Base-by-base conservation (phyloP, 495 filamentous ascomycete species). In the Evernia prunastri region DNA sequence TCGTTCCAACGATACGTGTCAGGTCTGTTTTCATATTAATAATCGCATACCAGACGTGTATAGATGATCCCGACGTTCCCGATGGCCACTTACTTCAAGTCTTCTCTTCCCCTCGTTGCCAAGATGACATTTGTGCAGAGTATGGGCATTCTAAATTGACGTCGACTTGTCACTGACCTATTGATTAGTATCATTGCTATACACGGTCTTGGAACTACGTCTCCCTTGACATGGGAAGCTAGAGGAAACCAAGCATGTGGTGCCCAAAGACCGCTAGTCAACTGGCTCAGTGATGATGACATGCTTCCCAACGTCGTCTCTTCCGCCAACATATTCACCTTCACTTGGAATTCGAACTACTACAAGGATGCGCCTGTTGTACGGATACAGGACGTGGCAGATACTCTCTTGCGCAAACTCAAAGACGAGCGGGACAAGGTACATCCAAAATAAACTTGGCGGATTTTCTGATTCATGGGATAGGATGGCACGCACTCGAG, bases 211-310 rank as follows among this genome's bases (percentile, higher is more conserved):
- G 56, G 56, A 29, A 58, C 56, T 9, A 58, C 56, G 15, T 58
- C 56, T 37, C 56, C 56, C 33, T 15, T 15, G 25, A 58, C 56
- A 39, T 58, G 56, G 56, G 39, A 37, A 37, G 56, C 56, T 15
- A 58, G 29, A 58, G 56, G 56, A 42, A 3, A 58, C 27, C 33
- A 39, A 29, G 56, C 29, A 36, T 58, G 56, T 42, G 56, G 56
- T 42, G 11, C 17, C 10, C 56, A 37, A 39, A 58, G 56, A 42
- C 29, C 13, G 9, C 11, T 6, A 7, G 56, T 58, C 56, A 58
- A 58, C 23, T 58, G 56, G 56, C 56, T 58, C 17, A 58, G 31
- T 29, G 56, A 58, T 12, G 17, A 58, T 53, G 49, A 53, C 15
- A 53, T 53, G 49, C 49, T 53, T 13, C 49, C 49, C 11, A 0